Evolutionary conservation across 768 basidiomycete species (phyloP).

Genomic region (Leccinum arenicola): DNA sequence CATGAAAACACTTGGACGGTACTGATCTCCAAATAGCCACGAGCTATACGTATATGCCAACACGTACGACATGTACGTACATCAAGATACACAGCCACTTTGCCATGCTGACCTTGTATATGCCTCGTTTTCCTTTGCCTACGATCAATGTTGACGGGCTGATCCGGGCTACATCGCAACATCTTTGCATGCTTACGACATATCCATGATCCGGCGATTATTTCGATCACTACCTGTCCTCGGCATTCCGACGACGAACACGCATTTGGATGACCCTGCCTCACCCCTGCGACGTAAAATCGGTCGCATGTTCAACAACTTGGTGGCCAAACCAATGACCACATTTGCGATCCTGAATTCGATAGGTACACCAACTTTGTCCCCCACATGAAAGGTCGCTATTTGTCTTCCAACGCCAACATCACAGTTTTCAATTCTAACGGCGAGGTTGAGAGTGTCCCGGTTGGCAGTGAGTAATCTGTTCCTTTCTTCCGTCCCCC

Average conservation of each 20-base stretch:
- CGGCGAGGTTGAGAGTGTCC: conserved; percentile 37
- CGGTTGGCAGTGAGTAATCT: conserved; percentile 40
- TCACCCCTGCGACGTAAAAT: not conserved
- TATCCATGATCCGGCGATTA: not conserved
- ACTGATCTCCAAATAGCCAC: conserved; percentile 45
- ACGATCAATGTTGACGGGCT: not conserved
- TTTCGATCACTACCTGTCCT: conserved; percentile 1
- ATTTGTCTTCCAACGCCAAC: conserved; percentile 83
- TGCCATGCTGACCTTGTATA: conserved; percentile 4
- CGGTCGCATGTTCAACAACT: not conserved
- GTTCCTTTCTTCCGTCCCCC: conserved; percentile 5
- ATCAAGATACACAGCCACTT: not conserved
- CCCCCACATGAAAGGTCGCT: conserved; percentile 64
- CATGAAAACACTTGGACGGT: not conserved
- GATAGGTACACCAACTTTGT: conserved; percentile 62
- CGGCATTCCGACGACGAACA: not conserved
- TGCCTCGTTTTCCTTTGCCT: not conserved
- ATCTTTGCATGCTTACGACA: not conserved
- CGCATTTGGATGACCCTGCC: not conserved
- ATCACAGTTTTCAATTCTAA: conserved; percentile 42
- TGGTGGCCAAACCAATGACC: not conserved
- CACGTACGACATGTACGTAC: conserved; percentile 59
- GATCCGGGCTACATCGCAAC: not conserved
- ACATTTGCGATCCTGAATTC: not conserved
- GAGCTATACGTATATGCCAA: conserved; percentile 76